Percentiles rank a stretch among this genome's conserved stretches.
Conservation (phyloP, 2,329 filamentous ascomycete species). For the Xylariaceae sp. region DNA sequence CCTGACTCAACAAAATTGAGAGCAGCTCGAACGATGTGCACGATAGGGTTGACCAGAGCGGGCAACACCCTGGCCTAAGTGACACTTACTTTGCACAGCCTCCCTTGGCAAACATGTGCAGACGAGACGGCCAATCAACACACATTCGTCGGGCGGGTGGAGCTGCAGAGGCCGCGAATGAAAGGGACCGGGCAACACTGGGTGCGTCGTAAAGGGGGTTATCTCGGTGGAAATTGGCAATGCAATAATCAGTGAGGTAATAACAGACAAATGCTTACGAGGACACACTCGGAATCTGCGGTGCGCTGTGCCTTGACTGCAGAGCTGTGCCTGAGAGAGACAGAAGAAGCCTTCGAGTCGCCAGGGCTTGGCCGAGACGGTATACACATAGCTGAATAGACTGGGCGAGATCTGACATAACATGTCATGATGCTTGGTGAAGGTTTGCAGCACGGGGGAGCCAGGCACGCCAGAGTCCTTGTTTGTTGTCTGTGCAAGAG, state of each 20-base stretch:
- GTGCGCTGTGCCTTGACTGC: not conserved
- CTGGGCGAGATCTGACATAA: not conserved
- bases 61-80: no score
- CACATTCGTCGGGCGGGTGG: conserved; percentile 9
- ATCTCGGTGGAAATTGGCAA: conserved; percentile 3
- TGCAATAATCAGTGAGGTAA: not conserved
- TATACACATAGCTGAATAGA: not conserved
- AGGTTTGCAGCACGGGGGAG: no score
- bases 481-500: no score
- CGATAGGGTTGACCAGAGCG: no score
- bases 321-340: not conserved
- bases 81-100: conserved; percentile 21
- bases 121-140: conserved; percentile 15
- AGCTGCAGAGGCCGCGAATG: conserved; percentile 16
- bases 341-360: not conserved
- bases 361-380: not conserved
- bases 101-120: conserved; percentile 22
- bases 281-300: not conserved
- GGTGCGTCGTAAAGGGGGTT: conserved; percentile 8
- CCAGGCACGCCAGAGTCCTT: no score
- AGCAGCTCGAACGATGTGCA: no score
- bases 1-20: no score
- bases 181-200: conserved; percentile 2
- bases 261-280: not conserved
- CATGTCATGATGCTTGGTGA: not conserved